Evolutionary conservation across 2,329 filamentous ascomycete genomes (phyloP).

Genomic region (Colletotrichum brevisporum): DNA sequence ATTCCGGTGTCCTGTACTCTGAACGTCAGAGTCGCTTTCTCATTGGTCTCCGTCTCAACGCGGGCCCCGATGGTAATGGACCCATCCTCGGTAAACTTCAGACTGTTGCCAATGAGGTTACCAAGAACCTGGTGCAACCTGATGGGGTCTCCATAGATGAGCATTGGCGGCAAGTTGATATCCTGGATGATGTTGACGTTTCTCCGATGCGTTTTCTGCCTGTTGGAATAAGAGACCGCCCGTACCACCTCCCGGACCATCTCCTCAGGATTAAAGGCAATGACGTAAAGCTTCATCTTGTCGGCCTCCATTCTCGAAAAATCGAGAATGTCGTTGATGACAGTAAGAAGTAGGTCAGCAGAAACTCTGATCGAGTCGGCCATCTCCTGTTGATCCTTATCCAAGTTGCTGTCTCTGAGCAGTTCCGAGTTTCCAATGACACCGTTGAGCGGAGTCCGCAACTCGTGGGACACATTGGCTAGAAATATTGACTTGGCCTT

Average conservation of each 20-base stretch:
- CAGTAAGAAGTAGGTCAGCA: constrained; percentile 87
- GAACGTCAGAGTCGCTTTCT: constrained; percentile 82
- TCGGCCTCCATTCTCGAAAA: constrained; percentile 95
- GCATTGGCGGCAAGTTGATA: constrained; percentile 81
- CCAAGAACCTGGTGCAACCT: constrained; percentile 78
- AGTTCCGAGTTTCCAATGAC: constrained; percentile 92
- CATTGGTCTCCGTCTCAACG: constrained; percentile 78
- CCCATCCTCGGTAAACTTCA: constrained; percentile 92
- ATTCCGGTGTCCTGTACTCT: constrained; percentile 93
- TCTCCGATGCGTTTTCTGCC: constrained; percentile 73
- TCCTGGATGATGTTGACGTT: constrained; percentile 77
- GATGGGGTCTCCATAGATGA: constrained; percentile 77
- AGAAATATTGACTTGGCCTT: constrained; percentile 88
- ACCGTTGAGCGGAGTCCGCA: constrained; percentile 87
- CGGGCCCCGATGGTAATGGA: constrained; percentile 86
- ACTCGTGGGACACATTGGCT: constrained; percentile 84
- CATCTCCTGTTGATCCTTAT: constrained; percentile 85
- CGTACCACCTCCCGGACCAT: constrained; percentile 77
- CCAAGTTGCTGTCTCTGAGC: constrained; percentile 80
- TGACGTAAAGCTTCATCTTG: constrained; percentile 84
- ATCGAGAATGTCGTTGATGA: constrained; percentile 97
- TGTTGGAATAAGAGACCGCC: constrained; percentile 76
- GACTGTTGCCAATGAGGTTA: constrained; percentile 91
- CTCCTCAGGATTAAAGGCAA: constrained; percentile 76
- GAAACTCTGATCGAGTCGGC: constrained; percentile 89